phyloP scores from a whole-genome alignment of 345 rosid species.

The Tarenaya hassleriana region DNA sequence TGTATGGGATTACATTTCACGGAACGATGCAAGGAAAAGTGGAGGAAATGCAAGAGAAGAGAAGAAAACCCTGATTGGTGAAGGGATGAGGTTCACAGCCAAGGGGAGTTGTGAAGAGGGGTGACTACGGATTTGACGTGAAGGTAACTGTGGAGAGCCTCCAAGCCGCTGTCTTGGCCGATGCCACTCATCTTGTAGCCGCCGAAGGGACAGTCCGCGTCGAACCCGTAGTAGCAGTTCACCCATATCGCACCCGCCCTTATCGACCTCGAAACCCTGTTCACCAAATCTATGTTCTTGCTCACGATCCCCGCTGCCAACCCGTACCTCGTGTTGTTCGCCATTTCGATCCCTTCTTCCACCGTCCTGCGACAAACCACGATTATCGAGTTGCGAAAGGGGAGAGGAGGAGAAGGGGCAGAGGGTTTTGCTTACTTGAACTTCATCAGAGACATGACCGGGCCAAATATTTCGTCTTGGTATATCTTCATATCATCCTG shows the following conservation, averaged over 20 bases:
- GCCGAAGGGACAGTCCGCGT: slow-evolving; percentile 54
- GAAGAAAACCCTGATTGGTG: too few relatives aligned
- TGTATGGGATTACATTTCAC: too few relatives aligned
- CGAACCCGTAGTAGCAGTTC: slow-evolving; percentile 63
- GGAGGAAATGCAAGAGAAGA: too few relatives aligned
- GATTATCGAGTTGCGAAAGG: background rate
- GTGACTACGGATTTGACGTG: slow-evolving; percentile 61
- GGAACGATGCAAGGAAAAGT: too few relatives aligned
- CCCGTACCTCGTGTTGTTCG: slow-evolving; percentile 65
- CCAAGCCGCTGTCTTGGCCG: slow-evolving; percentile 59
- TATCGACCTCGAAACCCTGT: slow-evolving; percentile 64
- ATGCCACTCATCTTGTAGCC: slow-evolving; percentile 71
- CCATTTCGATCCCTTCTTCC: slow-evolving; percentile 56
- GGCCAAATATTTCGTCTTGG: slow-evolving; percentile 76
- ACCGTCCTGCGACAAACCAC: slow-evolving; percentile 38
- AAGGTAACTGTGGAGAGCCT: slow-evolving; percentile 50
- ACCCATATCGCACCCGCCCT: slow-evolving; percentile 61
- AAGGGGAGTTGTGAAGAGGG: slow-evolving; percentile 61
- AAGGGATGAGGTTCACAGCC: too few relatives aligned
- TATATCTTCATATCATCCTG: slow-evolving; percentile 70
- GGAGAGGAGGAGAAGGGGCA: background rate
- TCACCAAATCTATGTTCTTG: slow-evolving; percentile 51
- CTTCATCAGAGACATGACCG: slow-evolving; percentile 66
- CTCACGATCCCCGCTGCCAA: slow-evolving; percentile 76
- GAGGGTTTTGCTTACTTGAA: slow-evolving; percentile 43